These are phyloP conservation scores for Candida albicans DNA, from an alignment of 1,139 yeast species.

Conservation along the genomic window DNA sequence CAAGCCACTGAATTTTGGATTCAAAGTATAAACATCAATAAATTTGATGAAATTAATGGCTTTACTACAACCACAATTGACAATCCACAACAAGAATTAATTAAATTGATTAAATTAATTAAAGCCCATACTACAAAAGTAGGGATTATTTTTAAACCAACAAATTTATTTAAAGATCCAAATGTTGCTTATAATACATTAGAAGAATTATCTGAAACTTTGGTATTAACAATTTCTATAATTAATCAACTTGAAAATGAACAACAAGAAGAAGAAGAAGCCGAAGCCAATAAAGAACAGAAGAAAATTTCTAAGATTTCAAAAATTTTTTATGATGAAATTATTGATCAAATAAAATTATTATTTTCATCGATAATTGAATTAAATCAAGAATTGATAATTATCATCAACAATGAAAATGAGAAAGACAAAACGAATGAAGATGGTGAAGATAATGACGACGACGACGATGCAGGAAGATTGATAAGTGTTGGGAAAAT, in stretches of 20 bases:
- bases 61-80: slow-evolving; percentile 28
- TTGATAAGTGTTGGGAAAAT: slow-evolving; percentile 61
- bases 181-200: slow-evolving; percentile 56
- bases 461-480: slow-evolving; percentile 34
- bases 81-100: slow-evolving; percentile 55
- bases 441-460: slow-evolving; percentile 13
- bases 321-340: slow-evolving; percentile 38
- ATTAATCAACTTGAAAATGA: slow-evolving; percentile 38
- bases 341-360: slow-evolving; percentile 23
- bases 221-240: slow-evolving; percentile 48
- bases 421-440: slow-evolving; percentile 16
- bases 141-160: slow-evolving; percentile 73
- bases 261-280: too few relatives aligned
- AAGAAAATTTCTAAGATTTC: slow-evolving; percentile 33
- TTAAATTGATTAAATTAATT: slow-evolving; percentile 58
- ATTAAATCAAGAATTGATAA: slow-evolving; percentile 24
- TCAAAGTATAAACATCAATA: slow-evolving; percentile 15
- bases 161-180: slow-evolving; percentile 32
- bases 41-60: slow-evolving; percentile 23
- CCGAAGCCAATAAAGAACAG: too few relatives aligned
- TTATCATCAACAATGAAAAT: slow-evolving; percentile 17
- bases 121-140: slow-evolving; percentile 78
- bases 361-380: slow-evolving; percentile 10
- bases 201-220: slow-evolving; percentile 46
- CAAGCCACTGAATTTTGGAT: slow-evolving; percentile 40